These are phyloP conservation scores for Ustilago curta DNA, from an alignment of 1,284 basidiomycete species.

Conservation along the genomic window DNA sequence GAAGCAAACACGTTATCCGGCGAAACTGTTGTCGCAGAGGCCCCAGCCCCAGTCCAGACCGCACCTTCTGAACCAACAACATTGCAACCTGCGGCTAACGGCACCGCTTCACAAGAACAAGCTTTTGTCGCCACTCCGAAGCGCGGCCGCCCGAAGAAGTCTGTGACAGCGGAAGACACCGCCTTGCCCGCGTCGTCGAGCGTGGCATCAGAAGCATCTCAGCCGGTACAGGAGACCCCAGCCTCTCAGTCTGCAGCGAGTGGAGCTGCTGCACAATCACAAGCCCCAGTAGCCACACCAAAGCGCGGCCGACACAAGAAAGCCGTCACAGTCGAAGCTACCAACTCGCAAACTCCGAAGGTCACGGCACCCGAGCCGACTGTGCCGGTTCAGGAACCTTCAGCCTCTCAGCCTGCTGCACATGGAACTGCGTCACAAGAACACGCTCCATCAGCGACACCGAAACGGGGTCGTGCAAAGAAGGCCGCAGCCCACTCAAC, in stretches of 20 bases:
- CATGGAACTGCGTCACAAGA: not conserved
- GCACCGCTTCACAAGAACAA: not conserved
- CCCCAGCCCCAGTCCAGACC: too few relatives aligned
- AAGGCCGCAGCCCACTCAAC: constrained; percentile 3
- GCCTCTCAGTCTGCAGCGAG: not conserved
- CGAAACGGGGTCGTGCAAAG: constrained; percentile 19
- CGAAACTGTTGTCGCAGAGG: not conserved
- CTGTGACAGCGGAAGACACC: not conserved
- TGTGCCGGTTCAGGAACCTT: too few relatives aligned
- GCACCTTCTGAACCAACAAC: not conserved
- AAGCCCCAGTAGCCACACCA: constrained; percentile 10
- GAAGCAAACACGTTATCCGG: not conserved
- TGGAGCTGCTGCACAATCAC: not conserved
- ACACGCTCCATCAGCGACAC: constrained; percentile 8
- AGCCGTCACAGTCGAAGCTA: not conserved
- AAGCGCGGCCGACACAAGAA: constrained; percentile 15
- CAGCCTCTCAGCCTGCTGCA: not conserved
- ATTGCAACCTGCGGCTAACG: not conserved
- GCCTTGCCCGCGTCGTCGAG: too few relatives aligned
- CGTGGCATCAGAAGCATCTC: not conserved
- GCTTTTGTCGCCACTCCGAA: constrained; percentile 15
- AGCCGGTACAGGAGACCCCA: constrained; percentile 1
- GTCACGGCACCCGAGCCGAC: too few relatives aligned
- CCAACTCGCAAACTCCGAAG: too few relatives aligned
- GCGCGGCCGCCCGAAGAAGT: constrained; percentile 19